phyloP scores from a whole-genome alignment of 768 basidiomycete species.

The Lanmaoa rubissima region DNA sequence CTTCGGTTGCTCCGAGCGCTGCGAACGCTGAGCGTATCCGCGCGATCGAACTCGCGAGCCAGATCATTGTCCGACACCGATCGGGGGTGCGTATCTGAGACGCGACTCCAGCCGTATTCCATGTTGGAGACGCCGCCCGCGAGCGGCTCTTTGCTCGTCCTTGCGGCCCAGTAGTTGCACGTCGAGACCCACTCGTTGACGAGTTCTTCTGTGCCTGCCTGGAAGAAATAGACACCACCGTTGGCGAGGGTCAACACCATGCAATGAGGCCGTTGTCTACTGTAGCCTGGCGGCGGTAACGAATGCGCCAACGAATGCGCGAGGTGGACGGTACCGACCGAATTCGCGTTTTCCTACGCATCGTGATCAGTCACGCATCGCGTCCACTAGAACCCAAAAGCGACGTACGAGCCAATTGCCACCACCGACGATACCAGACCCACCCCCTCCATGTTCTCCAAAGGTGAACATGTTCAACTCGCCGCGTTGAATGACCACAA shows the following conservation, averaged over 20 bases:
- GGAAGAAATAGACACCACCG: constrained; percentile 96
- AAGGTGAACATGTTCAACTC: constrained; percentile 96
- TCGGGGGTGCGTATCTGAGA: constrained; percentile 54
- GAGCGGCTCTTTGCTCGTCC: constrained; percentile 92
- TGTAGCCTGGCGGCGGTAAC: constrained; percentile 90
- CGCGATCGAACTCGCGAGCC: constrained; percentile 44
- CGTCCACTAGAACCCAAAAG: background rate
- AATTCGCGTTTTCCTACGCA: constrained; percentile 76
- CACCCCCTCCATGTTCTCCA: constrained; percentile 67
- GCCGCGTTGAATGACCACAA: constrained; percentile 94
- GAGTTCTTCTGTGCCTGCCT: constrained; percentile 98
- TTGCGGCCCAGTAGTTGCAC: constrained; percentile 99
- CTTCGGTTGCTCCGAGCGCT: constrained; percentile 75
- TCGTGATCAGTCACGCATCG: constrained; percentile 5
- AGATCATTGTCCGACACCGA: constrained; percentile 60
- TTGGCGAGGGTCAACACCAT: constrained; percentile 89
- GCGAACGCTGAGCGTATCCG: constrained; percentile 70
- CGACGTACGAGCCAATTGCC: constrained; percentile 95
- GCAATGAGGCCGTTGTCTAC: constrained; percentile 85
- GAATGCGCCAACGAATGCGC: constrained; percentile 86
- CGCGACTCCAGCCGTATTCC: constrained; percentile 97
- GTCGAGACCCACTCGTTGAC: constrained; percentile 98
- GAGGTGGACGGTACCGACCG: constrained; percentile 80
- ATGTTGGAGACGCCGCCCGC: constrained; percentile 97
- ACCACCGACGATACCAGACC: constrained; percentile 75